Evolutionary conservation across 164 flowering plant species (phyloP), one percentile per base, ranked within the genome.

Genomic region (Cinnamomum micranthum): DNA sequence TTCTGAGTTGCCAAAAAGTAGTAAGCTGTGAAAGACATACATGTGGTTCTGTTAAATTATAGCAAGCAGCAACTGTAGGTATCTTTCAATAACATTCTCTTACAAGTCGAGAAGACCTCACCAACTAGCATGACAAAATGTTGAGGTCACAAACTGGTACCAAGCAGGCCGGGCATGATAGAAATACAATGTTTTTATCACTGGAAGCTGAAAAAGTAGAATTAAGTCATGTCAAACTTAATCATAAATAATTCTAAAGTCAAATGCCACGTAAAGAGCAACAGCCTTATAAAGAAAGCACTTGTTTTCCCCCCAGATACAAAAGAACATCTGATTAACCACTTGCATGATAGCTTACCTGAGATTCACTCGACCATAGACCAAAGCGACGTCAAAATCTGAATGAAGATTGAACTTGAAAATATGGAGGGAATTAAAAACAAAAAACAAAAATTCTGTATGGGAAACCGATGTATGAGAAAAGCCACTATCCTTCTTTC

Each of bases 121-220:
- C 99, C 99, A 95, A 82, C 85, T 88, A 82, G 94, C 97, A 84
- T 95, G 99, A 79, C 99, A 95, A 73, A 95, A 92, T 52, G 99
- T 89, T 70, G 99, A 83, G 12, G 99, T 92, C 65, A 95, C 82
- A 80, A 95, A 95, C 83, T 95, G 99, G 84, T 88, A 92, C 99
- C 99, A 95, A 25, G 83, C 83, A 70, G 99, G 99, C 77, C 80
- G 73, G 69, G 81, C 87, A 83, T 95, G 99, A 76, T 90, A 92
- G 71, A 95, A 82, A 82, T 95, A 95, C 15, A 95, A 80, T 20
- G 24, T 23, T 47, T 69, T 69, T n/a, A 69, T 47, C 71, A 35
- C 58, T 69, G 23, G 55, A 69, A 69, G 41, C 71, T 69, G 71
- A n/a, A 69, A 69, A 69, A 47, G 27, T n/a, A 9, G 27, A 69